Evolutionary conservation across 352 stramenopile genomes (phyloP).

Genomic region (Aphanomyces astaci): DNA sequence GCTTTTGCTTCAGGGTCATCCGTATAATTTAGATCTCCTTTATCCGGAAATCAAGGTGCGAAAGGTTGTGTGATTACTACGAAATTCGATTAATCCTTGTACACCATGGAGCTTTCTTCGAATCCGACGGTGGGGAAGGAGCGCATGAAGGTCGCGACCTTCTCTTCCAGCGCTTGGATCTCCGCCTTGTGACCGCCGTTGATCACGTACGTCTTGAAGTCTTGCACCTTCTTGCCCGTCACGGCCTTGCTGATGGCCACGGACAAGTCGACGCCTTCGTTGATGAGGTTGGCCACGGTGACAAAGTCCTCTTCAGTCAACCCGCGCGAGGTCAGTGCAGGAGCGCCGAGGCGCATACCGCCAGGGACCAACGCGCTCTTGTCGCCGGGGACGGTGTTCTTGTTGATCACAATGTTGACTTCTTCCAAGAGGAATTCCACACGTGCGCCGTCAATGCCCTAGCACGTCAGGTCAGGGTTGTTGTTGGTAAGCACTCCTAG

Average conservation of each 20-base stretch:
- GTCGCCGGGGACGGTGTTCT: constrained; percentile 98
- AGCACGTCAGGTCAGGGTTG: too few relatives aligned
- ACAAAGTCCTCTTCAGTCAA: constrained; percentile 95
- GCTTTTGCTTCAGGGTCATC: neutral
- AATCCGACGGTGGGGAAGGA: constrained; percentile 96
- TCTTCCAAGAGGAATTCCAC: constrained; percentile 96
- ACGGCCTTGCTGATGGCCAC: constrained; percentile 85
- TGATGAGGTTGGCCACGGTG: constrained; percentile 92
- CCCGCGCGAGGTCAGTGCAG: constrained; percentile 92
- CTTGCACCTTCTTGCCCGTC: constrained; percentile 90
- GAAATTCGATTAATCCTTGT: constrained; percentile 31
- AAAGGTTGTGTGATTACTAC: neutral
- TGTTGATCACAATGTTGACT: constrained; percentile 97
- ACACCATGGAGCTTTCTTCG: constrained; percentile 88
- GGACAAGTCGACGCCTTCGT: constrained; percentile 92
- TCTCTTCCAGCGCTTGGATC: constrained; percentile 68
- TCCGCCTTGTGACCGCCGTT: constrained; percentile 46
- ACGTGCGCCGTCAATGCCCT: constrained; percentile 90
- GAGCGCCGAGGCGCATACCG: constrained; percentile 95
- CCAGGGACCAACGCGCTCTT: constrained; percentile 95
- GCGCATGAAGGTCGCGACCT: constrained; percentile 91
- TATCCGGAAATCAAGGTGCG: neutral
- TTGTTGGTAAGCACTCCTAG: too few relatives aligned
- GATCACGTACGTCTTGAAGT: constrained; percentile 86
- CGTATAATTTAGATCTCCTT: neutral